phyloP scores from a whole-genome alignment of 139 green algal genomes.

The Diplosphaera chodatii region DNA sequence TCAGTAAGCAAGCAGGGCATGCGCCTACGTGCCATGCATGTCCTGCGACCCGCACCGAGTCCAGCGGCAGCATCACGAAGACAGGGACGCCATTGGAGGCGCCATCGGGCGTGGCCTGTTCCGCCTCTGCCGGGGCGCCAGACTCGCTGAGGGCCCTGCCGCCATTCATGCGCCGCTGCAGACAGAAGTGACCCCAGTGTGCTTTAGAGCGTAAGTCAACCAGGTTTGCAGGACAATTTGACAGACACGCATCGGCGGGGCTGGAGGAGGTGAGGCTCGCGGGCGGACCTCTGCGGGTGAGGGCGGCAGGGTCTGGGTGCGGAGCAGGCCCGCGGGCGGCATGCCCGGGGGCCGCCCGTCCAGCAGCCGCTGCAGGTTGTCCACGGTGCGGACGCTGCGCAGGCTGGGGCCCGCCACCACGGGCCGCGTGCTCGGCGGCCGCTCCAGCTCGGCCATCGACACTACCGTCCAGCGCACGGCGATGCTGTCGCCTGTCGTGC shows the following conservation, averaged over 20 bases:
- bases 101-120: neutral
- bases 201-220: no score
- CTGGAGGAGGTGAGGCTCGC: neutral
- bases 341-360: neutral
- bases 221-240: neutral
- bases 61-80: slow-evolving; percentile 88
- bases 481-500: neutral
- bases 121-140: neutral
- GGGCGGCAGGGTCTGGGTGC: neutral
- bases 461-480: neutral
- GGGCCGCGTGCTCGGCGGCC: neutral
- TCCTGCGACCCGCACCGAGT: slow-evolving; percentile 69
- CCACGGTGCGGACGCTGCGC: neutral
- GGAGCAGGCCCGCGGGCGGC: neutral
- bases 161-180: neutral
- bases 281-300: neutral
- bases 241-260: neutral
- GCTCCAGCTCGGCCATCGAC: neutral
- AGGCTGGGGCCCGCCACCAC: neutral
- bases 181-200: no score
- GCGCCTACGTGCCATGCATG: no score
- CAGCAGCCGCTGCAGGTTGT: slow-evolving; percentile 3
- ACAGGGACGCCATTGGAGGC: slow-evolving; percentile 36
- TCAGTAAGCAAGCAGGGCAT: no score
- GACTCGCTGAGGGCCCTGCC: neutral